Conservation (phyloP, 2,329 filamentous ascomycete genomes). For the Diaporthe helianthi region DNA sequence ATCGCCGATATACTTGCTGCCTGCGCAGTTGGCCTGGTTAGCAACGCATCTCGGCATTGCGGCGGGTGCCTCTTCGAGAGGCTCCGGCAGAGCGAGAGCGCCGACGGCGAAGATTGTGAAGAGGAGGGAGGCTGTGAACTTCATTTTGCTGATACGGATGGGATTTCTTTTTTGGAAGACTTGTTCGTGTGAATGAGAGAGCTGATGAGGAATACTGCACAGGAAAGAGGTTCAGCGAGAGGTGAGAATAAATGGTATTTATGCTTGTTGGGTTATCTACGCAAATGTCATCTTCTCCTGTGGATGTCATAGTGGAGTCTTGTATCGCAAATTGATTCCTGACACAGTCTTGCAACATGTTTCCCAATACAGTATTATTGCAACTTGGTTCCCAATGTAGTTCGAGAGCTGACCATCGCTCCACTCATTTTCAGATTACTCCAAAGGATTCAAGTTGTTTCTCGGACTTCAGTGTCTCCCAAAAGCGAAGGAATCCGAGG, state of each 20-base stretch:
- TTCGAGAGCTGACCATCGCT: no score
- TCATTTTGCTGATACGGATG: background rate
- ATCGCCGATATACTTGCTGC: background rate
- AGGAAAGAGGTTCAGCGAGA: background rate
- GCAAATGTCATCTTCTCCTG: no score
- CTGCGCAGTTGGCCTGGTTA: background rate
- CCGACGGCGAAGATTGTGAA: background rate
- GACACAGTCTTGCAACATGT: background rate
- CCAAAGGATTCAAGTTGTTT: background rate
- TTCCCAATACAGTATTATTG: background rate
- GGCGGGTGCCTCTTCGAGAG: background rate
- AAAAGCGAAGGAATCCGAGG: background rate
- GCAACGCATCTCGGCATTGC: background rate
- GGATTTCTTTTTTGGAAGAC: background rate
- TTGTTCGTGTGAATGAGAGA: background rate
- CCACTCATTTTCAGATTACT: no score
- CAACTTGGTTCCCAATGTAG: background rate
- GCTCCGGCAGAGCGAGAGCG: background rate
- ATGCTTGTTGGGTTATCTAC: background rate
- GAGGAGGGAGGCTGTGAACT: background rate
- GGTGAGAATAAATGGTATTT: background rate
- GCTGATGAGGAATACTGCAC: background rate
- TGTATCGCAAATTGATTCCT: background rate
- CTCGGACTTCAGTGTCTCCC: background rate
- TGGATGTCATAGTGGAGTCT: no score